Percentiles rank a stretch among this genome's conserved stretches.
Conservation (phyloP, 768 basidiomycete genomes). For the Paxillus involutus region DNA sequence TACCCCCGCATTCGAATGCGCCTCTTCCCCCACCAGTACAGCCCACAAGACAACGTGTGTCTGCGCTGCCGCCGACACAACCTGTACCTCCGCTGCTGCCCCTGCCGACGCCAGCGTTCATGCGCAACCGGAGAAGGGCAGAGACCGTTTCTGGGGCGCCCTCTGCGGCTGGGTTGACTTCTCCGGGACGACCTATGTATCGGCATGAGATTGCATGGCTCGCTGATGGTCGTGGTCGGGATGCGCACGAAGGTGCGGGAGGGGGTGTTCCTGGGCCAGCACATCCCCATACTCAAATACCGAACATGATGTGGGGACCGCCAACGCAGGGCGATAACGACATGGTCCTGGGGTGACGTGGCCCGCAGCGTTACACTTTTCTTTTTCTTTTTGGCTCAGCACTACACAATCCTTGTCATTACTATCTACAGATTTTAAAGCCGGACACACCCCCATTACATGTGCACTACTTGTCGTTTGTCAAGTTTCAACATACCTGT, state of each 20-base stretch:
- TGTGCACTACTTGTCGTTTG: slow-evolving; percentile 7
- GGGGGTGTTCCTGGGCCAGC: slow-evolving; percentile 18
- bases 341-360: slow-evolving; percentile 27
- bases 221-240: slow-evolving; percentile 18
- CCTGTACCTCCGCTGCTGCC: slow-evolving; percentile 20
- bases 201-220: slow-evolving; percentile 30
- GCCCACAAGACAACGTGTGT: slow-evolving; percentile 26
- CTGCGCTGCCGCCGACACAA: slow-evolving; percentile 28
- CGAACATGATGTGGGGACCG: slow-evolving; percentile 29
- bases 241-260: slow-evolving; percentile 16
- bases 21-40: slow-evolving; percentile 17
- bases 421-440: slow-evolving; percentile 15
- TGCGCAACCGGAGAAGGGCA: slow-evolving; percentile 31
- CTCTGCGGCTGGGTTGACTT: slow-evolving; percentile 25
- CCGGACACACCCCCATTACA: slow-evolving; percentile 12
- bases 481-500: slow-evolving; percentile 17
- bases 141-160: slow-evolving; percentile 34
- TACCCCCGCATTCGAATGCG: slow-evolving; percentile 10
- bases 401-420: slow-evolving; percentile 5
- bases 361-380: slow-evolving; percentile 3
- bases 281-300: slow-evolving; percentile 18
- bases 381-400: slow-evolving; percentile 3
- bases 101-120: neutral
- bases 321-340: slow-evolving; percentile 28
- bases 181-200: slow-evolving; percentile 27